A percentile compares a stretch with the other conserved stretches of the same genome.
These are phyloP conservation scores for Musa beccarii DNA, from an alignment of 176 grass and related monocot genomes.

Conservation along the genomic window DNA sequence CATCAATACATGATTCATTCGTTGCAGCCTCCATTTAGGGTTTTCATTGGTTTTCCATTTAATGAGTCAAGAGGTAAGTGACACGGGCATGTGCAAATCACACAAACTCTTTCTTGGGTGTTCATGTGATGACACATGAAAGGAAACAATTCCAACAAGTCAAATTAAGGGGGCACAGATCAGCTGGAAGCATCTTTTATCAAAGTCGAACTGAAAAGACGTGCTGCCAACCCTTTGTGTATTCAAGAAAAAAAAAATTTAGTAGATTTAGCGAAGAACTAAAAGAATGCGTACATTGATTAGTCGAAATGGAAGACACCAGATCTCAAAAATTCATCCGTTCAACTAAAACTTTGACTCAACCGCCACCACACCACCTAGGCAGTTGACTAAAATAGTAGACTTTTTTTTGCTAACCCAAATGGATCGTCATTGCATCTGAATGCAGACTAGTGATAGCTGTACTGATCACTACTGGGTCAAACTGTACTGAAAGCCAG, in stretches of 20 bases:
- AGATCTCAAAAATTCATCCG: too few species aligned
- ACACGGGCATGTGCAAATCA: not conserved
- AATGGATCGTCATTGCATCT: too few species aligned
- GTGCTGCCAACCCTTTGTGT: not conserved
- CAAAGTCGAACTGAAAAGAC: not conserved
- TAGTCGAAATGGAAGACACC: not conserved
- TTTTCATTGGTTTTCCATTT: not conserved
- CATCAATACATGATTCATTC: too few species aligned
- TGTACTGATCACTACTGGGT: too few species aligned
- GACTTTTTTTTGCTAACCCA: too few species aligned
- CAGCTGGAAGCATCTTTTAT: not conserved
- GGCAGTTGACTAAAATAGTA: too few species aligned
- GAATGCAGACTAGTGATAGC: too few species aligned
- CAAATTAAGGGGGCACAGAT: not conserved
- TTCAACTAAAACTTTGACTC: too few species aligned
- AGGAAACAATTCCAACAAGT: not conserved
- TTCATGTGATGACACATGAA: not conserved
- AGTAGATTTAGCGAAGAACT: not conserved
- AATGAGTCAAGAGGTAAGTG: not conserved
- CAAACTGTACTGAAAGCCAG: too few species aligned
- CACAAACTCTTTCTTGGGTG: not conserved
- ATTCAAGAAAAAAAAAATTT: not conserved
- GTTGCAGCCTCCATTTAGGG: too few species aligned
- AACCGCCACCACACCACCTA: too few species aligned
- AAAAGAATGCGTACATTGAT: too few species aligned